Percentiles rank a stretch among this genome's conserved stretches.
phyloP scores from a whole-genome alignment of 139 green algal species.

The Coelastrella sp. region DNA sequence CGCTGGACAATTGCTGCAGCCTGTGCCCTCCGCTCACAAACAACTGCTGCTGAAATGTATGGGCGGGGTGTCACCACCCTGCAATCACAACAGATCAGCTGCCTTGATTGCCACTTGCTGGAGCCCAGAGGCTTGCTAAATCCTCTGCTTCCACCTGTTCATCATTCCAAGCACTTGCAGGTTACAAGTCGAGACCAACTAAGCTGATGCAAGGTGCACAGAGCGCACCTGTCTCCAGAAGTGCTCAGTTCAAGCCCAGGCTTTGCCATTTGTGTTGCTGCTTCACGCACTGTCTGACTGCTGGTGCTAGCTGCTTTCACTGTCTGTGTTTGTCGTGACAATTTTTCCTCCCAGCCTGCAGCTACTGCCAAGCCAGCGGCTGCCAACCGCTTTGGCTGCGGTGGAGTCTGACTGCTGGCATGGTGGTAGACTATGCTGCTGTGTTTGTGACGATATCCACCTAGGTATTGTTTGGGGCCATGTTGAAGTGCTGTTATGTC shows the following conservation, averaged over 20 bases:
- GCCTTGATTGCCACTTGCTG: no score
- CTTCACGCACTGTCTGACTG: conserved; percentile 73
- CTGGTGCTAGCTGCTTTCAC: conserved; percentile 51
- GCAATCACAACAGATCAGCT: no score
- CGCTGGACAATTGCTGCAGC: conserved; percentile 77
- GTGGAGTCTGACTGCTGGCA: conserved; percentile 73
- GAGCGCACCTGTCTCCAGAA: conserved; percentile 63
- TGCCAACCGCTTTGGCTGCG: conserved; percentile 3
- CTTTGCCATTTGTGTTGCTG: conserved; percentile 81
- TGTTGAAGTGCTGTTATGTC: conserved; percentile 59
- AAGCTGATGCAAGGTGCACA: conserved; percentile 1
- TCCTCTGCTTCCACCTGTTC: no score
- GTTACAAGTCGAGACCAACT: background rate
- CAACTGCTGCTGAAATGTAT: conserved; percentile 76
- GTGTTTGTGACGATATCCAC: conserved; percentile 77
- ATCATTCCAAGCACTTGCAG: no score
- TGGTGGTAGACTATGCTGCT: conserved; percentile 79
- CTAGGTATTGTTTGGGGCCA: conserved; percentile 72
- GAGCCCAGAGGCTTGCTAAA: no score
- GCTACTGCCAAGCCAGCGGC: background rate
- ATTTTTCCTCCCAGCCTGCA: conserved; percentile 42
- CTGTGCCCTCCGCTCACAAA: conserved; percentile 48
- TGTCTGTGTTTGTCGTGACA: conserved; percentile 78
- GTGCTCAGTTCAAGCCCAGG: conserved; percentile 73
- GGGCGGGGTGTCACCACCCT: conserved; percentile 52